A percentile compares a stretch with the other conserved stretches of the same genome.
Conservation (phyloP, 2,329 filamentous ascomycete species). For the Fusarium sp. region DNA sequence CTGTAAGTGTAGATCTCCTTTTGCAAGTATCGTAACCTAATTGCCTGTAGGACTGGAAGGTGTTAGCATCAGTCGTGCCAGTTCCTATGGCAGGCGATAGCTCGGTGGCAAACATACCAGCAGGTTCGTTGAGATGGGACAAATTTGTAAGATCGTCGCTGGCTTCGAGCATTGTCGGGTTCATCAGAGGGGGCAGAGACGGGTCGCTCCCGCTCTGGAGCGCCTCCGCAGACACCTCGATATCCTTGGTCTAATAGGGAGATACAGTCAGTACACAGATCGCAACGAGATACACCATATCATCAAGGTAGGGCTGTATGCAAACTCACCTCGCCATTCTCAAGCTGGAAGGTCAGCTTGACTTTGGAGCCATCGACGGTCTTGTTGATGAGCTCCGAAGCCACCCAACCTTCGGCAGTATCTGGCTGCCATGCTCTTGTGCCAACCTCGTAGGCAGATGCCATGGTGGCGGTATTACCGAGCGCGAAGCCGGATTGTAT, state of each 20-base stretch:
- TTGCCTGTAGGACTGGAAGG: conserved; percentile 87
- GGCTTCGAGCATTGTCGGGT: conserved; percentile 96
- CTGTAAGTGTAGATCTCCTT: conserved; percentile 99
- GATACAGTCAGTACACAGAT: conserved; percentile 24
- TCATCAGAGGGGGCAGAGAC: conserved; percentile 92
- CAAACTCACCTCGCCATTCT: conserved; percentile 84
- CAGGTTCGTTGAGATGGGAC: conserved; percentile 97
- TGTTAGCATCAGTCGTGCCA: conserved; percentile 38
- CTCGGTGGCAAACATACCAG: conserved; percentile 68
- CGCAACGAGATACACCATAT: background rate
- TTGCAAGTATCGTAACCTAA: conserved; percentile 94
- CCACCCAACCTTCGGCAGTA: conserved; percentile 94
- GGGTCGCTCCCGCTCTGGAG: conserved; percentile 81
- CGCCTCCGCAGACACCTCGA: conserved; percentile 81
- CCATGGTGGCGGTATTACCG: conserved; percentile 68
- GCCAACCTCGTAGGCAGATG: conserved; percentile 94
- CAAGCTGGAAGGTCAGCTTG: conserved; percentile 85
- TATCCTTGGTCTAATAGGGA: conserved; percentile 69
- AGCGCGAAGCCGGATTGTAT: conserved; percentile 42
- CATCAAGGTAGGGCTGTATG: background rate
- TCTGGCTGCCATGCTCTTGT: conserved; percentile 99
- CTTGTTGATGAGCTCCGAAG: conserved; percentile 93
- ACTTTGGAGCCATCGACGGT: conserved; percentile 85
- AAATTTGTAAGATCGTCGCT: conserved; percentile 98
- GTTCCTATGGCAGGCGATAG: background rate